Conservation (phyloP, 1,284 basidiomycete species). For the Ceratobasidium sp. region DNA sequence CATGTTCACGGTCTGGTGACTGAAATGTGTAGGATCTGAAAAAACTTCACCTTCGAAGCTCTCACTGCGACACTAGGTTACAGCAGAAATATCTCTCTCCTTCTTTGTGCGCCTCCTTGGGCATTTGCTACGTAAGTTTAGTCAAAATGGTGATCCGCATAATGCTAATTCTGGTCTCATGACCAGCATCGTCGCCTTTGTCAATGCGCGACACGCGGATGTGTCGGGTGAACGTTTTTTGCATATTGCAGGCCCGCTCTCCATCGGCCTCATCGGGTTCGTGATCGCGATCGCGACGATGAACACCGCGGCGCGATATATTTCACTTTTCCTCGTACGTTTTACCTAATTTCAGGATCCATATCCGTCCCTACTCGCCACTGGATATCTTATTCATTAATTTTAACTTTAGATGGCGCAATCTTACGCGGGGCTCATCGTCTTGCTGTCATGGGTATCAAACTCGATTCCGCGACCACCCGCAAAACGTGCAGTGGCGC, state of each 20-base stretch:
- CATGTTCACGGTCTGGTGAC: too few relatives aligned
- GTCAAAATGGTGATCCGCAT: too few relatives aligned
- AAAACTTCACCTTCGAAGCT: too few relatives aligned
- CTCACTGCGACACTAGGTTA: constrained; percentile 77
- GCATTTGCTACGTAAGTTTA: too few relatives aligned
- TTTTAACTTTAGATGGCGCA: too few relatives aligned
- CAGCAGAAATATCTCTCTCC: constrained; percentile 68
- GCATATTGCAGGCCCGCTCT: constrained; percentile 73
- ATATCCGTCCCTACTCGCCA: constrained; percentile 24
- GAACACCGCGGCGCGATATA: constrained; percentile 69
- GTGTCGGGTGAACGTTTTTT: constrained; percentile 75
- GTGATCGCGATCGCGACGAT: constrained; percentile 72
- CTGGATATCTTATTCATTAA: constrained; percentile 52
- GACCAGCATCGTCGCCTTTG: constrained; percentile 69
- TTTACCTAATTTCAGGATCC: too few relatives aligned
- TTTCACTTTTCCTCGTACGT: constrained; percentile 76
- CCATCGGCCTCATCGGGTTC: constrained; percentile 72
- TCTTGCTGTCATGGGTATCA: constrained; percentile 69
- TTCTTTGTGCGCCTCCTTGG: constrained; percentile 68
- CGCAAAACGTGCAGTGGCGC: constrained; percentile 67
- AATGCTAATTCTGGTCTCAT: constrained; percentile 54
- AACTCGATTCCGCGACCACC: constrained; percentile 75
- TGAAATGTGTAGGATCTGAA: too few relatives aligned
- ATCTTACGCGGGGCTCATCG: constrained; percentile 72
- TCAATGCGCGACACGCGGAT: constrained; percentile 78